A percentile compares a stretch with the other conserved stretches of the same genome.
Evolutionary conservation across 306 rosid species (phyloP).

Genomic region (Herpetospermum pedunculosum): DNA sequence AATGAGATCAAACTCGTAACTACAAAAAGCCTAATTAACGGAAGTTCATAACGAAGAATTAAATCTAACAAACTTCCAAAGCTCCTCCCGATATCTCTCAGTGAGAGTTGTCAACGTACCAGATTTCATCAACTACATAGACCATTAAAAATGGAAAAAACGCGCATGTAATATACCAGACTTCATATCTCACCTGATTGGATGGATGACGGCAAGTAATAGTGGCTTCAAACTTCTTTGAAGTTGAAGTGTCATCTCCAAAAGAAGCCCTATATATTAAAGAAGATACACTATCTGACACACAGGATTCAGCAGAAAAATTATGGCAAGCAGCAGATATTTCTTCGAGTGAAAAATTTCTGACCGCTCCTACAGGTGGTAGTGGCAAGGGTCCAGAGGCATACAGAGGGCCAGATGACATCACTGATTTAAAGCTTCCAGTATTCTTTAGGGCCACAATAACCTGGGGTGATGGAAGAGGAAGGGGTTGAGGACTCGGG

Average conservation of each 20-base stretch:
- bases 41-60: neutral
- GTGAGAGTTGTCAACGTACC: neutral
- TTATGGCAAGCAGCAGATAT: constrained; percentile 70
- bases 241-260: constrained; percentile 69
- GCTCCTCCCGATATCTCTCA: neutral
- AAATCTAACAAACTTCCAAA: neutral
- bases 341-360: constrained; percentile 62
- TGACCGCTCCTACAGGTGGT: constrained; percentile 59
- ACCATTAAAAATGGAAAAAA: constrained; percentile 8
- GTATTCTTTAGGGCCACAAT: constrained; percentile 36
- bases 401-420: constrained; percentile 55
- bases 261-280: constrained; percentile 77
- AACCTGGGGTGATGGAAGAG: constrained; percentile 79
- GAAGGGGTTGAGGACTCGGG: constrained; percentile 83
- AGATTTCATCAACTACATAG: neutral
- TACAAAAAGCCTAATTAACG: neutral
- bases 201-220: constrained; percentile 83
- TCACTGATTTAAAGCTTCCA: constrained; percentile 68
- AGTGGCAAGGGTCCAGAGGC: constrained; percentile 85
- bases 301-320: constrained; percentile 72
- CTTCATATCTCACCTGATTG: constrained; percentile 40
- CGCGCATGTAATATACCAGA: neutral
- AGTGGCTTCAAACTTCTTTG: constrained; percentile 83
- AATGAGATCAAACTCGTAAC: neutral
- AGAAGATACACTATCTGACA: constrained; percentile 83